phyloP scores from a whole-genome alignment of 495 filamentous ascomycete genomes.

The Neurospora pannonica region DNA sequence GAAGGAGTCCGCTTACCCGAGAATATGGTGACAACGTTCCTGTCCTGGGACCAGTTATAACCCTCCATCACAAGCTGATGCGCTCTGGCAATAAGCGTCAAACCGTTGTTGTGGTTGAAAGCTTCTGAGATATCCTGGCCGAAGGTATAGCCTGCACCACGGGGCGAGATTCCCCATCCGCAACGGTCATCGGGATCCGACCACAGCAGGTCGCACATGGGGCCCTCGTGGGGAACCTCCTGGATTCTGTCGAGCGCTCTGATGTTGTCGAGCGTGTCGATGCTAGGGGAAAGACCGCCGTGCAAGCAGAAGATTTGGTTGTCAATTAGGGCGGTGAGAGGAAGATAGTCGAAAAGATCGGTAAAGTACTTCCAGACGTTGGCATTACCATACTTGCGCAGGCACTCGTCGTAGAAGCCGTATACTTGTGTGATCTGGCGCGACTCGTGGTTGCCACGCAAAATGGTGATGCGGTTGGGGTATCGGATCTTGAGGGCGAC shows the following conservation, averaged over 20 bases:
- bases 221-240: slow-evolving; percentile 96
- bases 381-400: slow-evolving; percentile 95
- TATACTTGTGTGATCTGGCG: slow-evolving; percentile 97
- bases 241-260: slow-evolving; percentile 91
- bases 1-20: slow-evolving; percentile 53
- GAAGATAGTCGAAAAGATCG: slow-evolving; percentile 97
- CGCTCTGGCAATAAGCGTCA: slow-evolving; percentile 88
- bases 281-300: slow-evolving; percentile 89
- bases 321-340: slow-evolving; percentile 83
- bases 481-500: slow-evolving; percentile 95
- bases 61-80: slow-evolving; percentile 98
- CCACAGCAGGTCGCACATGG: slow-evolving; percentile 98
- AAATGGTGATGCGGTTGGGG: slow-evolving; percentile 90
- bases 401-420: slow-evolving; percentile 95
- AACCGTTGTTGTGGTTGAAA: slow-evolving; percentile 98
- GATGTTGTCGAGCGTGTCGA: slow-evolving; percentile 98
- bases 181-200: slow-evolving; percentile 97
- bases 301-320: slow-evolving; percentile 80
- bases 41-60: slow-evolving; percentile 95
- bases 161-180: slow-evolving; percentile 95
- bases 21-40: slow-evolving; percentile 98
- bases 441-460: slow-evolving; percentile 95
- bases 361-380: slow-evolving; percentile 99
- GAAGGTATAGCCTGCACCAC: slow-evolving; percentile 97
- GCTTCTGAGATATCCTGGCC: slow-evolving; percentile 99